Base-by-base conservation (phyloP, 2,329 filamentous ascomycete genomes). In the Phaeomoniella chlamydospora region DNA sequence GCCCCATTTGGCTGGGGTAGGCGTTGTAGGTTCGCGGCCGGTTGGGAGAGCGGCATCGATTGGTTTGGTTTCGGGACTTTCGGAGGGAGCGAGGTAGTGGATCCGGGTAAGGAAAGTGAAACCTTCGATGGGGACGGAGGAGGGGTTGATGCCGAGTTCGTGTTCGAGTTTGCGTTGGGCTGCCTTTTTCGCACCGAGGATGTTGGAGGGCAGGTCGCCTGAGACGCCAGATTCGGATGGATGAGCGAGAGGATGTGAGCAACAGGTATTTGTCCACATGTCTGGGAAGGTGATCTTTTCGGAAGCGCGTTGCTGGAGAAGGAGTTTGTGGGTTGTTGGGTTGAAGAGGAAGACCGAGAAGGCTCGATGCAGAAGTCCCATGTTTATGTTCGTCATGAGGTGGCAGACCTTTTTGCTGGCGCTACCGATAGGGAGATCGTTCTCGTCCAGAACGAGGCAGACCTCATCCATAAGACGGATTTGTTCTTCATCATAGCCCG, bases 221-320 rank as follows among this genome's bases (percentile, higher is more conserved):
- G 77, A 72, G 6, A 26, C 9, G 43, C 90, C 90, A 16, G 85
- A 93, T 73, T 98, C 90, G 45, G 80, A 80, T 5, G 90, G 82
- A 46, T 94, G 81, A 37, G 84, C 83, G 41, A 98, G 72, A 4
- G 90, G 90, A 61, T 98, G 90, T 29, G 90, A 98, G 69, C 90
- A 98, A 72, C 90, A 98, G 18, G 90, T 98, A 64, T 98, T 98
- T 44, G 90, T 98, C 90, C 90, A 98, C 80, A 94, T 87, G 56
- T 94, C 85, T 34, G 90, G 88, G 64, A 98, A 98, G 4, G 90
- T 98, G 55, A 98, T 98, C 69, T 98, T 98, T 66, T 96, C 88
- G 29, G 77, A 67, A 17, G 90, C 90, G 47, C 90, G 82, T 67
- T 96, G 90, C 64, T 98, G 90, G 35, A 98, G 76, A 31, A 98